These are phyloP conservation scores for Chaetomium sp. DNA, from an alignment of 2,329 filamentous ascomycete genomes.

Conservation along the genomic window DNA sequence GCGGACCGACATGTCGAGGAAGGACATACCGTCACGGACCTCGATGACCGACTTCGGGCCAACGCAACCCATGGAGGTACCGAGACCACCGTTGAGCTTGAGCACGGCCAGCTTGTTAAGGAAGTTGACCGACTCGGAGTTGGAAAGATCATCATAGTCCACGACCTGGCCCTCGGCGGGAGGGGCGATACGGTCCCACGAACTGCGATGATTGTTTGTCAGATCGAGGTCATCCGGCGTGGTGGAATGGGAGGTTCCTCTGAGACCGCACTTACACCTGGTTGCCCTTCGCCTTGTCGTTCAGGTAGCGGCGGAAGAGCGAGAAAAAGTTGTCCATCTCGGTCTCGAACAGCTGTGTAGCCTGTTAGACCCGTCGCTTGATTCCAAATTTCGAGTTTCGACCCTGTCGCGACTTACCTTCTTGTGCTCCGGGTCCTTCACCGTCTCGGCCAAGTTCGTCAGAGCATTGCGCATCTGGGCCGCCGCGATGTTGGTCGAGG, in stretches of 20 bases:
- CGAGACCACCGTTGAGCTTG: constrained; percentile 98
- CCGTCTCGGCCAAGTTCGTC: constrained; percentile 85
- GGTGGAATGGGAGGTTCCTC: background rate
- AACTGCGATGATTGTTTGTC: constrained; percentile 42
- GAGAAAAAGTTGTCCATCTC: constrained; percentile 99
- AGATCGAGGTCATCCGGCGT: no score
- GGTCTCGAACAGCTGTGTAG: constrained; percentile 76
- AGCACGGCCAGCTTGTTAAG: constrained; percentile 96
- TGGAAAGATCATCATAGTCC: constrained; percentile 84
- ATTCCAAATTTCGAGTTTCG: background rate
- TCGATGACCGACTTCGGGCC: constrained; percentile 99
- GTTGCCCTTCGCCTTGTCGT: constrained; percentile 98
- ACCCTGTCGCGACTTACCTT: constrained; percentile 55
- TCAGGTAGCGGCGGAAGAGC: constrained; percentile 95
- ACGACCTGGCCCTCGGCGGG: constrained; percentile 91
- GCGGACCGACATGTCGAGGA: constrained; percentile 95
- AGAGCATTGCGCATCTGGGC: constrained; percentile 98
- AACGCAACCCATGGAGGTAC: constrained; percentile 99
- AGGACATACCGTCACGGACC: constrained; percentile 99
- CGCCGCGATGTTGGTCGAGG: constrained; percentile 93
- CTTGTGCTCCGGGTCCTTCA: constrained; percentile 72
- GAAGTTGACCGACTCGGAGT: constrained; percentile 86
- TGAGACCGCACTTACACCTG: constrained; percentile 51
- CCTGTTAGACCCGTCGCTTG: constrained; percentile 13
- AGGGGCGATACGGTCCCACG: constrained; percentile 95